A percentile compares a stretch with the other conserved stretches of the same genome.
Evolutionary conservation across 164 flowering plant species (phyloP).

Genomic region (Dillenia turbinata): DNA sequence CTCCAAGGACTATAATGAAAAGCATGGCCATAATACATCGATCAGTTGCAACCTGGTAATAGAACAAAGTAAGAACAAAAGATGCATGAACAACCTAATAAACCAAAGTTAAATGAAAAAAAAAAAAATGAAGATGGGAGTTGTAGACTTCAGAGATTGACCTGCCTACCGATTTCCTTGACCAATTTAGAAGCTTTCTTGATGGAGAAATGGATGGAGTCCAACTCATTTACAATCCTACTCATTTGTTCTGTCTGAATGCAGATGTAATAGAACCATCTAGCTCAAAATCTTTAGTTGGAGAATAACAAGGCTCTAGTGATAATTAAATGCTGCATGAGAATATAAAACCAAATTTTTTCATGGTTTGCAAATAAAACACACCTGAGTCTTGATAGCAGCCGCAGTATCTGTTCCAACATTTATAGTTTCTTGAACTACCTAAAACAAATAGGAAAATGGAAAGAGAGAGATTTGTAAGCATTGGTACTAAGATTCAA

Average conservation of each 20-base stretch:
- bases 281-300: background rate
- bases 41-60: conserved; percentile 84
- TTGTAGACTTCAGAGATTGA: conserved; percentile 4
- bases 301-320: background rate
- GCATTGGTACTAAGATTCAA: too few species aligned
- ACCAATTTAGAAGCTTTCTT: conserved; percentile 42
- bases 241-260: conserved; percentile 97
- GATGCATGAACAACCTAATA: conserved; percentile 1
- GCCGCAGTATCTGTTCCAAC: conserved; percentile 93
- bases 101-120: background rate
- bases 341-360: background rate
- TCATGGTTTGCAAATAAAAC: conserved; percentile 10
- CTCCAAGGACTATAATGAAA: conserved; percentile 75
- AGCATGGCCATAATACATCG: conserved; percentile 80
- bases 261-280: conserved; percentile 1
- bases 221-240: conserved; percentile 90
- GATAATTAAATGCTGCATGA: background rate
- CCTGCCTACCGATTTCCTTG: conserved; percentile 70
- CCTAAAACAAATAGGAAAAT: conserved; percentile 28
- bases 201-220: conserved; percentile 88
- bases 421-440: conserved; percentile 74
- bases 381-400: conserved; percentile 88
- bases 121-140: background rate
- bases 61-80: background rate
- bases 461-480: too few species aligned